phyloP scores from a whole-genome alignment of 2,329 filamentous ascomycete genomes.

The Claviceps fusiformis region DNA sequence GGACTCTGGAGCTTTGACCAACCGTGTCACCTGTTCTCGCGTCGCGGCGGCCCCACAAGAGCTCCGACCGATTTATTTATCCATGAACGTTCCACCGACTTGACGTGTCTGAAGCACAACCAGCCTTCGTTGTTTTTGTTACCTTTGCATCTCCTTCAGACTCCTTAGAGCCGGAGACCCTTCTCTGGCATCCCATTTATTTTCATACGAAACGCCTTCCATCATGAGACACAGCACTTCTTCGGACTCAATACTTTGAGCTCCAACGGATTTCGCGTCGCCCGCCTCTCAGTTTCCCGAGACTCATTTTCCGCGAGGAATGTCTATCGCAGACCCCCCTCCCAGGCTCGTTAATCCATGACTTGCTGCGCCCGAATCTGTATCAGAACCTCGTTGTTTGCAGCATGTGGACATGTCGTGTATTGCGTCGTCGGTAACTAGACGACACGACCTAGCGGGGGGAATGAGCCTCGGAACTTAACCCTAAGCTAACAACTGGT shows the following conservation, averaged over 20 bases:
- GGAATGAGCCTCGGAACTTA: constrained; percentile 78
- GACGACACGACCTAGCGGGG: constrained; percentile 31
- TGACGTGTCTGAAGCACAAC: background rate
- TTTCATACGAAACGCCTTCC: background rate
- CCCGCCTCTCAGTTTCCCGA: constrained; percentile 72
- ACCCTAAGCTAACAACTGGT: constrained; percentile 79
- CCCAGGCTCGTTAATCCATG: constrained; percentile 22
- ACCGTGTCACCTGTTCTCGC: constrained; percentile 16
- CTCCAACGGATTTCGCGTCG: constrained; percentile 40
- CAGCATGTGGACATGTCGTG: constrained; percentile 32
- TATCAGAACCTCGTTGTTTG: constrained; percentile 36
- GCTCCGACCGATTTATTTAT: background rate
- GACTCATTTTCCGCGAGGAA: constrained; percentile 56
- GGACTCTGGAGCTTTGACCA: background rate
- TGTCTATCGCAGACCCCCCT: constrained; percentile 37
- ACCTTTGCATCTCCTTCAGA: background rate
- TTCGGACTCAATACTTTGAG: constrained; percentile 21
- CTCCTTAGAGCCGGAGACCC: background rate
- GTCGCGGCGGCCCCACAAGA: constrained; percentile 2
- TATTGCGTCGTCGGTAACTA: constrained; percentile 21
- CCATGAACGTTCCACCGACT: background rate
- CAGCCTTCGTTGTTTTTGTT: background rate
- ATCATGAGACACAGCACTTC: constrained; percentile 25
- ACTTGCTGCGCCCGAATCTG: constrained; percentile 50
- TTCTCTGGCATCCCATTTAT: background rate